A percentile compares a stretch with the other conserved stretches of the same genome.
phyloP scores from a whole-genome alignment of 2,329 filamentous ascomycete genomes.

The Ascochyta clinopodiicola region DNA sequence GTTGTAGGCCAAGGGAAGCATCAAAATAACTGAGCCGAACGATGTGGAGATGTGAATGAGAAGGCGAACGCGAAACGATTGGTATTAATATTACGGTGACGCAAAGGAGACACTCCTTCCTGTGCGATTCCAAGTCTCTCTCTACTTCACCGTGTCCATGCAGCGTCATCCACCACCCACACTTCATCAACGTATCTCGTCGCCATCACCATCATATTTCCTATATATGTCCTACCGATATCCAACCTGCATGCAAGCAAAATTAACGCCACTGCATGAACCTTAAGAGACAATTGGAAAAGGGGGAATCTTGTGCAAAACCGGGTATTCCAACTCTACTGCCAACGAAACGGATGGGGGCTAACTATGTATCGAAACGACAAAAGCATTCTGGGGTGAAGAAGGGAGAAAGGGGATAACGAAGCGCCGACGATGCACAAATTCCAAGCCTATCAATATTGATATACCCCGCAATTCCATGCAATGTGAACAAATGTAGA shows the following conservation, averaged over 20 bases:
- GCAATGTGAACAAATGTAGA: conserved; percentile 38
- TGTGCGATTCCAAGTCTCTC: conserved; percentile 19
- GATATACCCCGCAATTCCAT: conserved; percentile 33
- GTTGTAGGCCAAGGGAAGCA: background rate
- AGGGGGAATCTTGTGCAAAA: conserved; percentile 41
- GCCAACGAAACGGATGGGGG: conserved; percentile 27
- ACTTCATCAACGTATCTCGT: conserved; percentile 11
- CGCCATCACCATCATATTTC: conserved; percentile 11
- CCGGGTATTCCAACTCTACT: conserved; percentile 20
- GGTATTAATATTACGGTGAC: conserved; percentile 39
- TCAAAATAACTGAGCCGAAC: no score
- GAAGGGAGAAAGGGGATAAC: conserved; percentile 21
- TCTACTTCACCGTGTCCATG: conserved; percentile 14
- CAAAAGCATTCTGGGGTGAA: conserved; percentile 17
- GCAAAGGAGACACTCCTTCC: conserved; percentile 22
- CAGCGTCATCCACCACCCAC: conserved; percentile 16
- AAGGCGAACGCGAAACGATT: conserved; percentile 12
- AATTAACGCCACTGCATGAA: conserved; percentile 18
- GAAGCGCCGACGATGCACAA: conserved; percentile 33
- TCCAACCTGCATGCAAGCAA: conserved; percentile 25
- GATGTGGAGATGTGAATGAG: background rate
- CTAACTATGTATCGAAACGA: conserved; percentile 22
- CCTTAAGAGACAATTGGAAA: conserved; percentile 24
- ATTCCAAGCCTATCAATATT: conserved; percentile 19
- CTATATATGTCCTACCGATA: conserved; percentile 21